Evolutionary conservation across 306 rosid species (phyloP).

Genomic region (Purshia tridentata): DNA sequence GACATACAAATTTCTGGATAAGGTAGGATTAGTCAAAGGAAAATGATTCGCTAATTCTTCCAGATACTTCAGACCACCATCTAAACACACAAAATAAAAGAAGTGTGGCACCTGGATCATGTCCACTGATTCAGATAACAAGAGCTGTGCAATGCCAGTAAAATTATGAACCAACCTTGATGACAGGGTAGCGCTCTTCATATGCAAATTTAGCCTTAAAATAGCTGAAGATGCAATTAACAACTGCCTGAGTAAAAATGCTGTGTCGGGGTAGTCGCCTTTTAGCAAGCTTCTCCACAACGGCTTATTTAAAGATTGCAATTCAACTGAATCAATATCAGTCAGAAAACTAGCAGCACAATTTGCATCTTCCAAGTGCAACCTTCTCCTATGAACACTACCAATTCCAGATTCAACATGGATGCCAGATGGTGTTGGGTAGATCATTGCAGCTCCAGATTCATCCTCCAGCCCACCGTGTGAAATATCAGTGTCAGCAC

Average conservation of each 20-base stretch:
- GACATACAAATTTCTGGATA: constrained; percentile 53
- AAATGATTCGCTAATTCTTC: constrained; percentile 69
- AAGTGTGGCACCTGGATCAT: constrained; percentile 59
- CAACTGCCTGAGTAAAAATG: constrained; percentile 71
- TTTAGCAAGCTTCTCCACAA: constrained; percentile 62
- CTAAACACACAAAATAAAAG: constrained; percentile 66
- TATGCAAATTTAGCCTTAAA: constrained; percentile 59
- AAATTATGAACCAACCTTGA: constrained; percentile 48
- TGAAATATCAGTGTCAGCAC: constrained; percentile 34
- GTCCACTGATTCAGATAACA: constrained; percentile 61
- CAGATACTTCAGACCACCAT: constrained; percentile 71
- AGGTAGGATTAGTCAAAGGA: constrained; percentile 55
- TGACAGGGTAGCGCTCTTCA: constrained; percentile 38
- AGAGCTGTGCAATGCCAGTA: constrained; percentile 52
- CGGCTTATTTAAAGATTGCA: constrained; percentile 46
- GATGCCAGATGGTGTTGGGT: constrained; percentile 34
- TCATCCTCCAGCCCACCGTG: constrained; percentile 16
- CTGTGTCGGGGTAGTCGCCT: constrained; percentile 56
- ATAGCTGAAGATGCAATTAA: constrained; percentile 64
- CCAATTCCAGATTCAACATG: constrained; percentile 29
- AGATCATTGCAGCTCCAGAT: constrained; percentile 35
- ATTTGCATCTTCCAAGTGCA: constrained; percentile 32
- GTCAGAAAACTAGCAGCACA: constrained; percentile 47
- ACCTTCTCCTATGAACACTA: constrained; percentile 29
- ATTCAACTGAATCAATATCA: constrained; percentile 44